Base-by-base conservation (phyloP, 1,139 yeast species). In the Blastobotrys raffinosifermentans region DNA sequence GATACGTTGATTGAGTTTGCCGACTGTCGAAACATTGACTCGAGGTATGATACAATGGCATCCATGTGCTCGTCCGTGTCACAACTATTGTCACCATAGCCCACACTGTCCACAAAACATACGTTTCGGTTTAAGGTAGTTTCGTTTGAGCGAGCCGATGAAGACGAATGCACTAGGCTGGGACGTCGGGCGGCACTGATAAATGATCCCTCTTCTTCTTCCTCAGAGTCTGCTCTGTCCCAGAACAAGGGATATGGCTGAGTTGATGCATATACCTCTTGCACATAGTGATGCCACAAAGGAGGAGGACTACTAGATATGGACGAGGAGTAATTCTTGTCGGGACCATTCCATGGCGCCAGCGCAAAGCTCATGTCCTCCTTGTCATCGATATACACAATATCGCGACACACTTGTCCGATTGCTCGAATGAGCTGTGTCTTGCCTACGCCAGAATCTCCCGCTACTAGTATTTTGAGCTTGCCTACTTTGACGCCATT, bases 381-480 rank as follows among this genome's bases (percentile, higher is more conserved):
- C 4, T 45, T 39, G n/a, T 49, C 50, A 34, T 54, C 58, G 3
- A 52, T 46, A 32, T 47, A 50, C 4, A 56, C 59, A 23, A 57
- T 46, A 26, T 51, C 57, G 8, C 44, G 41, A 18, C 48, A 47
- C 15, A 45, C 33, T 15, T 40, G 43, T 9, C 51, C 41, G 19
- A 55, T 40, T 10, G 58, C 53, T 16, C 45, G 44, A 25, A 55
- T 47, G 10, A 55, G 49, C n/a, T 41, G 31, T 8, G 55, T 41
- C 35, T 55, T 55, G 22, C 59, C 60, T 4, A 50, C 44, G 11
- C 51, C 50, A 1, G 51, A 37, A 27, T 49, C 52, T 7, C 59
- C 59, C 2, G 53, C 54, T 7, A 54, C 43, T 18, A 54, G 39
- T 4, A 54, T 32, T 33, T 53, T 50, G 22, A 54, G 45, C 39